phyloP scores from a whole-genome alignment of 2,329 filamentous ascomycete species.

The Fusarium aywerte region DNA sequence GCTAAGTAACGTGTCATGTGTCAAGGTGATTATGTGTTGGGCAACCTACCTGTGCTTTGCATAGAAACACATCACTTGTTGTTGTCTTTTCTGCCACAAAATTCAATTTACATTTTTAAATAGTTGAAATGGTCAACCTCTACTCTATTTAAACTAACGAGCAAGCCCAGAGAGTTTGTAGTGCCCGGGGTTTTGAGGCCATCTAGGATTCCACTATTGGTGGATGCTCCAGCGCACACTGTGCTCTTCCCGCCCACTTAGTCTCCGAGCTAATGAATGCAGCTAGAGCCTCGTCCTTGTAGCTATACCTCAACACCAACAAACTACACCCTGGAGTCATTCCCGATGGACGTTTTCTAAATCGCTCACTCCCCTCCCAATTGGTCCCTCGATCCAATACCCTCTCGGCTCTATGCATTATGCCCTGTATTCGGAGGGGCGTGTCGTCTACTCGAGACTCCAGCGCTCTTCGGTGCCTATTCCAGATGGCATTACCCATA shows the following conservation, averaged over 20 bases:
- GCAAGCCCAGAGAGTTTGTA: not conserved
- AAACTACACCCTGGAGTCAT: conserved; percentile 33
- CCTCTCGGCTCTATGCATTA: conserved; percentile 26
- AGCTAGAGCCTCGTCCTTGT: conserved; percentile 35
- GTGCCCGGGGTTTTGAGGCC: conserved; percentile 27
- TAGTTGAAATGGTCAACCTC: conserved; percentile 6
- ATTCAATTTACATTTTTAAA: not conserved
- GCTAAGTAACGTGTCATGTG: conserved; percentile 10
- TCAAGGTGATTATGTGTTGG: not conserved
- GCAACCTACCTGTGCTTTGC: conserved; percentile 7
- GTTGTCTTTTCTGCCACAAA: not conserved
- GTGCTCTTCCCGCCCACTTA: conserved; percentile 27
- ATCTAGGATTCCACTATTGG: conserved; percentile 13
- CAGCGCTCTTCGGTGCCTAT: conserved; percentile 16
- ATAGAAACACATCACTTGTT: conserved; percentile 2
- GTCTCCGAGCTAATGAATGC: conserved; percentile 8
- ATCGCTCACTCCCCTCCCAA: conserved; percentile 41
- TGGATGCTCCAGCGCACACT: conserved; percentile 25
- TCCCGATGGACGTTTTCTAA: conserved; percentile 34
- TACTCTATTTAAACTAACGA: not conserved
- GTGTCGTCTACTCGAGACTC: conserved; percentile 14
- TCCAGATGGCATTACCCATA: conserved; percentile 19
- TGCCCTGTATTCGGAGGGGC: conserved; percentile 30
- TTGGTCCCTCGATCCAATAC: conserved; percentile 26
- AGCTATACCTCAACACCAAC: conserved; percentile 38